These are phyloP conservation scores for Imleria badia DNA, from an alignment of 768 basidiomycete genomes.

Conservation along the genomic window DNA sequence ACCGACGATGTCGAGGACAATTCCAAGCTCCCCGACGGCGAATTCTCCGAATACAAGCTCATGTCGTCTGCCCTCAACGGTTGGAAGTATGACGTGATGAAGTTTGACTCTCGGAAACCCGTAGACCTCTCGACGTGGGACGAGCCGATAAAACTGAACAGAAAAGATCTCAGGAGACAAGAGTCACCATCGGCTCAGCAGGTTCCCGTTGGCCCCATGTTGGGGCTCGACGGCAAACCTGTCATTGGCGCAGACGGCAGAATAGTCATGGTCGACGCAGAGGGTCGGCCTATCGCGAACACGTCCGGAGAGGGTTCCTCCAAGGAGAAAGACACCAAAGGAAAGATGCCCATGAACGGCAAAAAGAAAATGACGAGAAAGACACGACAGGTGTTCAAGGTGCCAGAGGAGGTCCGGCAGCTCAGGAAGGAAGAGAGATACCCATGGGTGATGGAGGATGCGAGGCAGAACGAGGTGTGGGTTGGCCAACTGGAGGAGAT, in stretches of 20 bases:
- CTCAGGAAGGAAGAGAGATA: slow-evolving; percentile 83
- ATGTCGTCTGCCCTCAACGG: slow-evolving; percentile 78
- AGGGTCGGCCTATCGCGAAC: slow-evolving; percentile 63
- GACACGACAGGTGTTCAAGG: slow-evolving; percentile 78
- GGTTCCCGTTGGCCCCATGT: slow-evolving; percentile 67
- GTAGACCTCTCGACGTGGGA: slow-evolving; percentile 70
- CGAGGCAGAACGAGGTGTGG: slow-evolving; percentile 70
- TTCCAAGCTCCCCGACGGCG: slow-evolving; percentile 60
- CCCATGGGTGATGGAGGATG: slow-evolving; percentile 92
- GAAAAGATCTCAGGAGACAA: slow-evolving; percentile 73
- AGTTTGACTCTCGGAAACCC: slow-evolving; percentile 75
- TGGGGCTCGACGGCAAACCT: slow-evolving; percentile 81
- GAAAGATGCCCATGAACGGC: slow-evolving; percentile 42
- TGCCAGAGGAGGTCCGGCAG: slow-evolving; percentile 75
- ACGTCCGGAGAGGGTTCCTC: slow-evolving; percentile 31
- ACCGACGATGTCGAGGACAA: slow-evolving; percentile 52
- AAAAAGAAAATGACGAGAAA: slow-evolving; percentile 83
- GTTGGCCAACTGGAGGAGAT: slow-evolving; percentile 80
- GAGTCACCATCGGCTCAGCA: slow-evolving; percentile 36
- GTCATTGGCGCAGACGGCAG: slow-evolving; percentile 76
- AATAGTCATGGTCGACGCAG: slow-evolving; percentile 78
- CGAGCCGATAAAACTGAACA: slow-evolving; percentile 80
- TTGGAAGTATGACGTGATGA: slow-evolving; percentile 93
- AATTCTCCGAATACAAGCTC: slow-evolving; percentile 74
- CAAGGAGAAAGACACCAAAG: slow-evolving; percentile 40